These are phyloP conservation scores for Colletotrichum sidae DNA, from an alignment of 2,329 filamentous ascomycete species.

Conservation along the genomic window DNA sequence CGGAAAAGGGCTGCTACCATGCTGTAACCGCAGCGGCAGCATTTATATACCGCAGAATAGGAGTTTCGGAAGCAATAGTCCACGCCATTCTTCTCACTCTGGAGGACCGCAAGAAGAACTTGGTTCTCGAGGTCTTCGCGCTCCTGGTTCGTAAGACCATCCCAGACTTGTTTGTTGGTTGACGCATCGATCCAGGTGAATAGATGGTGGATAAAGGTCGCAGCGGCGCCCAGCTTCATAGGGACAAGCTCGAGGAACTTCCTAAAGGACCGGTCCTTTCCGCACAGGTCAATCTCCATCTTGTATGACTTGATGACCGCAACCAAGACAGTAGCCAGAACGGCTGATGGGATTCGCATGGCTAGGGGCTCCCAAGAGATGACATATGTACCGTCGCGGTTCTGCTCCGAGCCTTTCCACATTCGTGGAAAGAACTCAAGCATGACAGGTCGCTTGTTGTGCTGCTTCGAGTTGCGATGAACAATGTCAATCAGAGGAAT, in stretches of 20 bases:
- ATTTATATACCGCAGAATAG: background rate
- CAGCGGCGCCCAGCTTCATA: conserved; percentile 24
- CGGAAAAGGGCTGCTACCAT: conserved; percentile 16
- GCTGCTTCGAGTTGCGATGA: conserved; percentile 33
- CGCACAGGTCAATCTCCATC: conserved; percentile 29
- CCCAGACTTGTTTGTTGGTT: background rate
- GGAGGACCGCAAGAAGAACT: conserved; percentile 23
- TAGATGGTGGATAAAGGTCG: conserved; percentile 26
- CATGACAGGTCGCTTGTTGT: conserved; percentile 36
- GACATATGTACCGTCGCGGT: conserved; percentile 21
- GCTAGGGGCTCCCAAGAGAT: conserved; percentile 22
- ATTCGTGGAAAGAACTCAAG: conserved; percentile 32
- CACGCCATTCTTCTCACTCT: background rate
- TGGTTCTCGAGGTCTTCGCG: conserved; percentile 18
- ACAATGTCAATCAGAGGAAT: conserved; percentile 39
- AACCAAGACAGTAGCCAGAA: conserved; percentile 23
- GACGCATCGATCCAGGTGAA: conserved; percentile 11
- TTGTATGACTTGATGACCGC: conserved; percentile 27
- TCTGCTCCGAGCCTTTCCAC: background rate
- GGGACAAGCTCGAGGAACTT: conserved; percentile 31
- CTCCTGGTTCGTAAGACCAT: background rate
- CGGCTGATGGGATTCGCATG: background rate
- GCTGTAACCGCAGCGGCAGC: conserved; percentile 5
- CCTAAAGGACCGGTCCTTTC: conserved; percentile 3
- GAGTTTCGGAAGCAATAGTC: background rate